A percentile compares a stretch with the other conserved stretches of the same genome.
phyloP scores from a whole-genome alignment of 2,329 filamentous ascomycete species.

The Hansfordia pulvinata region DNA sequence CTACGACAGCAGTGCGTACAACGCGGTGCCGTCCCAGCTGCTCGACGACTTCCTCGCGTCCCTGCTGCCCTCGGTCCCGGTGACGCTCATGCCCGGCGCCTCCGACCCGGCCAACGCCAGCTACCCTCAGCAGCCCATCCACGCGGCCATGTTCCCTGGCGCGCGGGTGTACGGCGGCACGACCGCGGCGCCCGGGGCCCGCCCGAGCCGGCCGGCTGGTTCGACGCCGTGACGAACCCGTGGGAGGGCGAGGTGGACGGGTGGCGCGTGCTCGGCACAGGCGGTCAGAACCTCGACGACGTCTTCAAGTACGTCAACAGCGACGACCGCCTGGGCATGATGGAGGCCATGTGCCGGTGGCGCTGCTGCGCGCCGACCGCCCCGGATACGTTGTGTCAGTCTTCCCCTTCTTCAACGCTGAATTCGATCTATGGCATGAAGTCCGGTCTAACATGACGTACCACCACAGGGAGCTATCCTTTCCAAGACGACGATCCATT shows the following conservation, averaged over 20 bases:
- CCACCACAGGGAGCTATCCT: constrained; percentile 68
- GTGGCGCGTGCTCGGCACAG: constrained; percentile 74
- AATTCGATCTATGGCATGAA: no score
- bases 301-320: constrained; percentile 81
- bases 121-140: constrained; percentile 85
- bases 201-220: constrained; percentile 49
- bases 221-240: constrained; percentile 85
- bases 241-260: constrained; percentile 87
- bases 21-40: constrained; percentile 68
- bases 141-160: constrained; percentile 78
- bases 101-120: constrained; percentile 80
- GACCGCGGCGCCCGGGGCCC: constrained; percentile 19
- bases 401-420: not conserved
- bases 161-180: constrained; percentile 52
- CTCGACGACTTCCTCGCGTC: constrained; percentile 73
- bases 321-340: constrained; percentile 68
- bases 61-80: constrained; percentile 71
- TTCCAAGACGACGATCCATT: constrained; percentile 92
- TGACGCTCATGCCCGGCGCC: constrained; percentile 77
- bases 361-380: constrained; percentile 83
- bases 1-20: constrained; percentile 82
- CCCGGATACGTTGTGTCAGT: constrained; percentile 85
- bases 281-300: constrained; percentile 88
- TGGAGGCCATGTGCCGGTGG: constrained; percentile 93
- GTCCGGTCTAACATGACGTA: no score